Evolutionary conservation across 2,329 filamentous ascomycete species (phyloP), one percentile per base, ranked within the genome.

Genomic region (Penicillium sp.): DNA sequence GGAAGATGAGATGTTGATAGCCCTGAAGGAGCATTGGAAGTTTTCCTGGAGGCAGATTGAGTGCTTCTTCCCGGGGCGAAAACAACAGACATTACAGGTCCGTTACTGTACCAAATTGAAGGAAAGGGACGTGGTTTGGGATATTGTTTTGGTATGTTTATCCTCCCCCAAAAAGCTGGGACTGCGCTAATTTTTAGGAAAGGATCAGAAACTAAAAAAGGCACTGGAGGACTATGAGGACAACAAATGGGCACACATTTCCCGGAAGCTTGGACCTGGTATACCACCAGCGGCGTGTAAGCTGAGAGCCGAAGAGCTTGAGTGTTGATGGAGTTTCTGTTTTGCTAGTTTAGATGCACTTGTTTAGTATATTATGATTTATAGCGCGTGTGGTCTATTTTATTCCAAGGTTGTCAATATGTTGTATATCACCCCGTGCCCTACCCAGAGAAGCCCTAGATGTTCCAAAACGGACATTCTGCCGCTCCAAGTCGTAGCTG

Each of bases 11-110:
- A 78, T 96, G 46, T 80, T 97, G 51, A 87, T 96, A 54, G 90
- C 96, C 68, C 79, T 97, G 59, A 97, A 97, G 73, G 92, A 97
- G 75, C 92, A 94, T 68, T 95, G 94, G 74, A 92, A 90, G 68
- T 79, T 97, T 69, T 96, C 92, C 5, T 97, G 92, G 92, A 96
- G 96, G 76, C 92, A 97, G 79, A 97, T 97, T 68, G 90, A 91
- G 54, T 92, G 96, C 69, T 96, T 96, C 75, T 97, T 97, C 65
- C 92, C 92, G 0, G 92, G 91, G 1, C 82, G 92, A 55, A 94
- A 90, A 55, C 95, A 90, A 44, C 92, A 92, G 18, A 96, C 92
- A 31, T 77, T 97, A 58, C 92, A 97, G 73, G 92, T 97, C 52
- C 87, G 92, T 35, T 97, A 97, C 72, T 97, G 92, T 71, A 96